Base-by-base conservation (phyloP, 1,139 yeast genomes). In the Eremothecium cymbalariae region DNA sequence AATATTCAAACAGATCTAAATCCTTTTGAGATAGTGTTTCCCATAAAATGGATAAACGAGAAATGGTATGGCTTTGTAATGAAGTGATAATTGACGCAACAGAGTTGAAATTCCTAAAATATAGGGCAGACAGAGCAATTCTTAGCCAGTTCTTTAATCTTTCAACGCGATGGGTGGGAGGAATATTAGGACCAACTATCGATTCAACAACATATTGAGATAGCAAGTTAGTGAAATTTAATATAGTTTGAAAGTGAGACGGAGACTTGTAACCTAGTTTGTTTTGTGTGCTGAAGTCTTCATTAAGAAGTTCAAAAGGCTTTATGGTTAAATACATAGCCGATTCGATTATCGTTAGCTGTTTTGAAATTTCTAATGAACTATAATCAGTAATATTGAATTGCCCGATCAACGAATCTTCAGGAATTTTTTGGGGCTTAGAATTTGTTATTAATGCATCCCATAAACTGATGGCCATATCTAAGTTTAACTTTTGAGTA, bases 21-120 rank as follows among this genome's bases (percentile, higher is more conserved):
- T 83, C 82, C 49, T 83, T 81, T 3, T 70, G 73, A 0, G 81
- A 68, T 33, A 88, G 57, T 3, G 48, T 42, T 2, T 72, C 75
- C 95, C 95, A 85, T 2, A 84, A 60, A 36, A 62, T 65, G 20
- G 68, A 60, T 38, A 88, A 62, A 49, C 96, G 68, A 3, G 86
- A 74, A 34, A 88, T 68, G 32, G 83, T 70, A 49, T 84, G 90
- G 28, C 85, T 78, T 58, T 86, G 95, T 44, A 88, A 67, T 0
- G 94, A 74, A 0, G 93, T 80, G 55, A 86, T 73, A 34, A 88
- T 82, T 0, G 95, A 83, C n/a, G 95, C 90, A 38, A 85, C 64
- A 0, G 94, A 77, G 57, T 88, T 88, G 63, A 79, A 84, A 55
- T 86, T 86, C 41, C 93, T 67, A 50, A 85, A 65, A 48, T 82